Conservation (phyloP, 352 stramenopile genomes). For the Globisporangium lucens region DNA sequence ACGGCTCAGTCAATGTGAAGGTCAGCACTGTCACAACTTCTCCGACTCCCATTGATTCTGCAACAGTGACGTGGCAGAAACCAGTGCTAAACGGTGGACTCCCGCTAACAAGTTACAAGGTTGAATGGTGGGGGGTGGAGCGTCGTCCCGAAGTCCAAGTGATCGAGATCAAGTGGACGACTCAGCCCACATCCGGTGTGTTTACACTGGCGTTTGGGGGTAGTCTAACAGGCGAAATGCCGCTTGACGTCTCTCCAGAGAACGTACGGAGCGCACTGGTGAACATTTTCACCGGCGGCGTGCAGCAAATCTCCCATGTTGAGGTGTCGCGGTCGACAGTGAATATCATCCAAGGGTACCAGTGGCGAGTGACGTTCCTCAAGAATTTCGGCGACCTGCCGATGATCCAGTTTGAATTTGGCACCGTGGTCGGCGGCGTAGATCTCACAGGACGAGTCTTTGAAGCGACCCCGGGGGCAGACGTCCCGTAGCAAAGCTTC, state of each 20-base stretch:
- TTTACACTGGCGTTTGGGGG: conserved; percentile 83
- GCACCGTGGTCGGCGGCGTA: conserved; percentile 17
- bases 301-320: conserved; percentile 36
- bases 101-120: conserved; percentile 65
- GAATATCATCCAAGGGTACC: conserved; percentile 61
- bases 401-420: conserved; percentile 56
- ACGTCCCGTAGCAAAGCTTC: conserved; percentile 37
- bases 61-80: conserved; percentile 71
- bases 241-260: conserved; percentile 70
- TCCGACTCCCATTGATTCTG: conserved; percentile 42
- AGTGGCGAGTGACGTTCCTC: conserved; percentile 78
- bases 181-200: conserved; percentile 34
- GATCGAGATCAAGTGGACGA: conserved; percentile 83
- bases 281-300: conserved; percentile 60
- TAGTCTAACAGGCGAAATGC: conserved; percentile 58
- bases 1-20: conserved; percentile 53
- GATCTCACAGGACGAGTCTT: conserved; percentile 42
- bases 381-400: conserved; percentile 57
- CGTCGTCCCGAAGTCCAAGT: conserved; percentile 71
- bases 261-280: conserved; percentile 86
- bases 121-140: conserved; percentile 78
- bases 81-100: conserved; percentile 58
- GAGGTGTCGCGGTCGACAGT: conserved; percentile 57
- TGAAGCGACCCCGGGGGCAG: conserved; percentile 45
- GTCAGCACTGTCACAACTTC: conserved; percentile 47